Conservation (phyloP, 148 eudicot species). For the Dianthus caryophyllus region DNA sequence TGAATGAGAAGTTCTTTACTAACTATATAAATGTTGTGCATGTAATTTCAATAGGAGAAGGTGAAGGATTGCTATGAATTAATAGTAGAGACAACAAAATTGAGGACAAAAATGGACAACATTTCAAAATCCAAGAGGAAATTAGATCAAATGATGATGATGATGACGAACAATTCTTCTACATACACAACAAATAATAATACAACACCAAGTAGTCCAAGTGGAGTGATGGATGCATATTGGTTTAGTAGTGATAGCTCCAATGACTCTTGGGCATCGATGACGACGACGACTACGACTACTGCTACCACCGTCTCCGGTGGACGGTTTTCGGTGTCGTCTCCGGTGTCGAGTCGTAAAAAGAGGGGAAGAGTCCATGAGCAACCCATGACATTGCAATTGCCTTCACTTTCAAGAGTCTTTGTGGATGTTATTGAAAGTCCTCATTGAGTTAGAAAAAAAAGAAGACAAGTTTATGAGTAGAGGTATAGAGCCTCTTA, state of each 20-base stretch:
- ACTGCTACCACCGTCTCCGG: constrained; percentile 1
- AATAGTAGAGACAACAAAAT: constrained; percentile 26
- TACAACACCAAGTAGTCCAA: constrained; percentile 39
- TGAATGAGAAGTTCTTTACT: too few species aligned
- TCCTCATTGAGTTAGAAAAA: constrained; percentile 47
- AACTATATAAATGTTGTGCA: too few species aligned
- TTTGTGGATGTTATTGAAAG: constrained; percentile 52
- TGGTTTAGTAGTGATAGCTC: constrained; percentile 44
- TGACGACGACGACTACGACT: too few species aligned
- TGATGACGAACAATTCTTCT: background rate
- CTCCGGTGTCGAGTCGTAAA: constrained; percentile 21
- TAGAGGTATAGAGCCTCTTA: background rate
- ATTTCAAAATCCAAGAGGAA: constrained; percentile 21
- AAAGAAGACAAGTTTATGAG: constrained; percentile 6
- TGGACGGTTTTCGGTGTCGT: constrained; percentile 7
- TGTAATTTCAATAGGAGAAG: constrained; percentile 30
- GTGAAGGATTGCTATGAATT: constrained; percentile 44
- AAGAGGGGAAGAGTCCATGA: constrained; percentile 40
- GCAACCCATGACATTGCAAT: constrained; percentile 39
- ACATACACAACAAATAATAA: background rate
- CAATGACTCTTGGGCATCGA: constrained; percentile 43
- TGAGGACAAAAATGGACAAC: background rate
- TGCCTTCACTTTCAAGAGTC: constrained; percentile 42
- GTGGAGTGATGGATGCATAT: constrained; percentile 40
- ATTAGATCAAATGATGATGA: constrained; percentile 22